A percentile compares a stretch with the other conserved stretches of the same genome.
These are phyloP conservation scores for Cenchrus americanus DNA, from an alignment of 176 grass and related monocot genomes.

Conservation along the genomic window DNA sequence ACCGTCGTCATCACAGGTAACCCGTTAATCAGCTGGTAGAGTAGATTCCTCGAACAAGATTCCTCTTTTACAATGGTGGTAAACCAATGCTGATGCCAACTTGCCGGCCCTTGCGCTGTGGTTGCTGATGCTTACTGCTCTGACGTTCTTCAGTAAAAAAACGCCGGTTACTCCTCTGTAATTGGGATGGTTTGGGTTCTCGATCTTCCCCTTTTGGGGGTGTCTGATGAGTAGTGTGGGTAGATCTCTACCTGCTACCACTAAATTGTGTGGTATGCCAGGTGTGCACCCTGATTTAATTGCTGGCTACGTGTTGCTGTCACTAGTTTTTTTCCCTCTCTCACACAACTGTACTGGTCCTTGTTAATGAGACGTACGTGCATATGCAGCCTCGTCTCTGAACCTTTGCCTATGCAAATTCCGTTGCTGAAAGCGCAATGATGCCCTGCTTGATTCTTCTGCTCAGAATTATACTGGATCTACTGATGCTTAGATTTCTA, in stretches of 20 bases:
- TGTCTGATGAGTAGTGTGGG: neutral
- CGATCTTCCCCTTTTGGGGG: neutral
- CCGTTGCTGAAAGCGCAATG: neutral
- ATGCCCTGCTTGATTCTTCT: neutral
- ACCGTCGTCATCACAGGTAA: conserved; percentile 89
- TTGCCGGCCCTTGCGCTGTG: neutral
- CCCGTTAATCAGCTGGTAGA: neutral
- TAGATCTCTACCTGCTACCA: neutral
- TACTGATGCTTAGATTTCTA: neutral
- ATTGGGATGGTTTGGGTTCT: neutral
- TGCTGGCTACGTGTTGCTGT: neutral
- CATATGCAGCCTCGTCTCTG: neutral
- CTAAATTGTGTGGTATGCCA: neutral
- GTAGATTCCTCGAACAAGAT: neutral
- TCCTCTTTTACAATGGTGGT: neutral
- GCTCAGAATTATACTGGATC: neutral
- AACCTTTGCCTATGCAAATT: neutral
- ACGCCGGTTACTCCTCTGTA: neutral
- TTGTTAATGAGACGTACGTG: conserved; percentile 14
- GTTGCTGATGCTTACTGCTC: neutral
- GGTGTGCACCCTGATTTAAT: neutral
- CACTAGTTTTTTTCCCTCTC: neutral
- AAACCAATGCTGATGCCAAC: neutral
- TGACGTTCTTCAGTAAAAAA: neutral
- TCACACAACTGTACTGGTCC: neutral